phyloP scores from a whole-genome alignment of 371 early-diverging fungal genomes.

The Mortierella sp. region DNA sequence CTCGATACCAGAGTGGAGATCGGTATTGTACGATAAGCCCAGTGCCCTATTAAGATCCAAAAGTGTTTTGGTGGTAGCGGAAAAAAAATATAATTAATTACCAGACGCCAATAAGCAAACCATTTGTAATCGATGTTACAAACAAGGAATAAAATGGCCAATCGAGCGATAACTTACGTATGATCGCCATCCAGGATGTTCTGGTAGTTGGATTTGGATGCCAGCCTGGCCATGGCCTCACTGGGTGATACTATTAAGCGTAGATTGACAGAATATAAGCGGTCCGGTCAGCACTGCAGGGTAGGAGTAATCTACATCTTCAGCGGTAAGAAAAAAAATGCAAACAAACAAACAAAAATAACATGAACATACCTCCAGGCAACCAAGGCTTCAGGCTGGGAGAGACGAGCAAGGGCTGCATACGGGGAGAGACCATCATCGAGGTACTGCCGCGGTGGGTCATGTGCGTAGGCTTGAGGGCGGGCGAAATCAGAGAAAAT shows the following conservation, averaged over 20 bases:
- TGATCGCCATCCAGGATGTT: constrained; percentile 87
- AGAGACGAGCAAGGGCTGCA: constrained; percentile 39
- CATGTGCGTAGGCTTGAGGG: constrained; percentile 49
- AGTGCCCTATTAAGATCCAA: constrained; percentile 54
- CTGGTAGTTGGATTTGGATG: constrained; percentile 90
- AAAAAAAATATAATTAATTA: background rate
- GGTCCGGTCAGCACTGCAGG: background rate
- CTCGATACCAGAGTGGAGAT: constrained; percentile 82
- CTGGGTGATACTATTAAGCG: constrained; percentile 24
- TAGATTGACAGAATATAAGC: background rate
- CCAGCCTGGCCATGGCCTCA: constrained; percentile 63
- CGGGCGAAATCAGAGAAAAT: constrained; percentile 52
- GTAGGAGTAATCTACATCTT: too few relatives aligned
- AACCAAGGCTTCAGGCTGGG: constrained; percentile 66
- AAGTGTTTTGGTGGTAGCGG: background rate
- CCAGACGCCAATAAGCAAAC: background rate
- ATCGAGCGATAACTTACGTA: constrained; percentile 57
- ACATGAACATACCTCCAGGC: constrained; percentile 43
- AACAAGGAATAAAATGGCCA: background rate
- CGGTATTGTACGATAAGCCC: constrained; percentile 81
- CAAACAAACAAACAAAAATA: background rate
- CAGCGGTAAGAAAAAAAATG: background rate
- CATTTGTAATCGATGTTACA: background rate
- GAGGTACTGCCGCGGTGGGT: constrained; percentile 32
- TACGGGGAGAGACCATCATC: constrained; percentile 37